Base-by-base conservation (phyloP, 805 yeast genomes). In the Wickerhamiella vanderwaltii region DNA sequence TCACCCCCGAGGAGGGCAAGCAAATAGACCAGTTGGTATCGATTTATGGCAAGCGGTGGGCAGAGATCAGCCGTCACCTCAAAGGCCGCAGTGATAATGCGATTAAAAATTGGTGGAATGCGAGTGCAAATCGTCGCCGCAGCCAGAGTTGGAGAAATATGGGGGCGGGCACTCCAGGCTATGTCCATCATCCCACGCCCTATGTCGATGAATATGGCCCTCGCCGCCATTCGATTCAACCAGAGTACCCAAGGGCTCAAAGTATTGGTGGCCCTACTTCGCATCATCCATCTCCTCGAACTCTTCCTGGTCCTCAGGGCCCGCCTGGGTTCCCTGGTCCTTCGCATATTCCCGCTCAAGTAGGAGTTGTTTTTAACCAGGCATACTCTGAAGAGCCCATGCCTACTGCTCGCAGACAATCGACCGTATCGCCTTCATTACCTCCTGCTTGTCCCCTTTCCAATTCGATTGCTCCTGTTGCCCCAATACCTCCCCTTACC, bases 71-170 rank as follows among this genome's bases (percentile, higher is more conserved):
- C 13, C 71, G 94, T 40, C 93, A 84, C 59, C 63, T 85, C 44
- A 79, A 81, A 47, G 94, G 95, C 2, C 66, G 95, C 41, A 71
- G 80, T n/a, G 95, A 85, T 59, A 85, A 84, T 58, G 86, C 94
- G 16, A 83, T 84, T 52, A 84, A 84, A 57, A 86, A 86, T 62
- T 86, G 95, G 95, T 85, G 95, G 95, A 84, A 84, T 56, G 94
- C 95, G 3, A 93, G 94, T 6, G 88, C 93, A 11, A 84, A 82
- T 57, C 68, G 93, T 46, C 66, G 94, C 46, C 71, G 91, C 53
- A 22, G 33, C 3, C 45, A 36, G 36, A 12, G 26, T n/a, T 29
- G 41, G 41, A 23, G 35, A 12, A 19, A 23, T 11, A 23, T 13
- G 5, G 31, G 25, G 31, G 9, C 28, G n/a, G 19, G 16, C 7